Conservation (phyloP, 768 basidiomycete species). For the Neoboletus brunneissimus region DNA sequence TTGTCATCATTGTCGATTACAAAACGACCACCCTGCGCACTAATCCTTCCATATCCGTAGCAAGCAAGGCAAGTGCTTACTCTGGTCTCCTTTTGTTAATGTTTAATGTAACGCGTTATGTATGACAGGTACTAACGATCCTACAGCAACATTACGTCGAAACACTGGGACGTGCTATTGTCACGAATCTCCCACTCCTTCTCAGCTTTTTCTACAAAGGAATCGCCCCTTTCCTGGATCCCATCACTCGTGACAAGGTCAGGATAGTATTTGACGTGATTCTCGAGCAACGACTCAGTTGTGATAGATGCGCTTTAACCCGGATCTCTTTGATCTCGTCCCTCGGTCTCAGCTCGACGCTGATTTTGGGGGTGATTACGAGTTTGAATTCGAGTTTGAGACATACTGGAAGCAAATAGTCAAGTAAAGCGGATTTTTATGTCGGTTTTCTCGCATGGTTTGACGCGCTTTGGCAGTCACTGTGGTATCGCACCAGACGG, state of each 20-base stretch:
- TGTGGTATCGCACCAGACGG: constrained; percentile 59
- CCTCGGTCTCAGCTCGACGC: constrained; percentile 74
- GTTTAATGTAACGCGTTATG: background rate
- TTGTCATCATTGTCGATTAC: constrained; percentile 86
- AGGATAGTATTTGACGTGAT: background rate
- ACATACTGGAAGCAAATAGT: constrained; percentile 80
- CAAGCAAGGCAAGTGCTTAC: constrained; percentile 55
- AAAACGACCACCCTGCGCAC: constrained; percentile 76
- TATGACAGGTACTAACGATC: constrained; percentile 62
- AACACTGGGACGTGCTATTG: constrained; percentile 79
- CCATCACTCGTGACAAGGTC: constrained; percentile 85
- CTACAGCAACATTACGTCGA: constrained; percentile 89
- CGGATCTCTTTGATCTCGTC: constrained; percentile 72
- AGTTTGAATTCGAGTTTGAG: constrained; percentile 68
- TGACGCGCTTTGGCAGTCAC: constrained; percentile 36
- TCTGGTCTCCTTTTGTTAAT: background rate
- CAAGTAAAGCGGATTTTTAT: constrained; percentile 42
- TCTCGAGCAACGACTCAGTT: background rate
- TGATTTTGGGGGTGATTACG: constrained; percentile 77
- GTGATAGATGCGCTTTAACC: constrained; percentile 82
- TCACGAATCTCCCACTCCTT: constrained; percentile 76
- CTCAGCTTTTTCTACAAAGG: constrained; percentile 79
- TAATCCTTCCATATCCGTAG: constrained; percentile 80
- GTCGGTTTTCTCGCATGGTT: background rate
- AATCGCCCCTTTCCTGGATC: constrained; percentile 84